Evolutionary conservation across 257 asterid genomes (phyloP).

Genomic region (Plantago major): DNA sequence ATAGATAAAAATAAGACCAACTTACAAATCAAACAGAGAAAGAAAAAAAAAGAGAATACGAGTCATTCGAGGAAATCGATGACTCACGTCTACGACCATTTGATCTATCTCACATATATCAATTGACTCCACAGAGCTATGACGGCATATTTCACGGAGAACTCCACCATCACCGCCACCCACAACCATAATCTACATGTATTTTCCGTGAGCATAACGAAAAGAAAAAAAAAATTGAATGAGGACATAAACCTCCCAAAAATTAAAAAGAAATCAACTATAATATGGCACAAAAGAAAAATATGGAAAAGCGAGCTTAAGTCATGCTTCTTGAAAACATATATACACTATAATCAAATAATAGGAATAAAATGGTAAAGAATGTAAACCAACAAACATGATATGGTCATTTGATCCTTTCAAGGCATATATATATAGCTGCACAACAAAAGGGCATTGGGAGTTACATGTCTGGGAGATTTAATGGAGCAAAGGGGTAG

Average conservation of each 20-base stretch:
- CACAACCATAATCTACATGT: conserved; percentile 84
- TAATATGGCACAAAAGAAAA: no score
- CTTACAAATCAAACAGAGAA: background rate
- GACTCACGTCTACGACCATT: conserved; percentile 91
- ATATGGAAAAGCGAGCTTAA: no score
- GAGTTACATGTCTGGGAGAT: conserved; percentile 68
- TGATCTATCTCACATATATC: conserved; percentile 96
- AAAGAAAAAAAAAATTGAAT: background rate
- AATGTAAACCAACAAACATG: no score
- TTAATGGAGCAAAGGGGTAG: conserved; percentile 92
- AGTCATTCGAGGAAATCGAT: conserved; percentile 7
- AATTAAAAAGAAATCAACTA: no score
- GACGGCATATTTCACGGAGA: conserved; percentile 84
- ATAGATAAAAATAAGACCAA: conserved; percentile 1
- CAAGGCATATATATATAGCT: no score
- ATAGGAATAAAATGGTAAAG: no score
- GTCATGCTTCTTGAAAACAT: no score
- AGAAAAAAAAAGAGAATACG: background rate
- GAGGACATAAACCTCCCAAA: no score
- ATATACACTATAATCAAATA: background rate
- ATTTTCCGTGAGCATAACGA: background rate
- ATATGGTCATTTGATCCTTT: no score
- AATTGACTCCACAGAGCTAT: conserved; percentile 74
- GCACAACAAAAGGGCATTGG: no score
- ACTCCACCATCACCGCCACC: conserved; percentile 99